Evolutionary conservation across 306 rosid genomes (phyloP), one percentile per base, ranked within the genome.

Genomic region (Gynostemma pentaphyllum): DNA sequence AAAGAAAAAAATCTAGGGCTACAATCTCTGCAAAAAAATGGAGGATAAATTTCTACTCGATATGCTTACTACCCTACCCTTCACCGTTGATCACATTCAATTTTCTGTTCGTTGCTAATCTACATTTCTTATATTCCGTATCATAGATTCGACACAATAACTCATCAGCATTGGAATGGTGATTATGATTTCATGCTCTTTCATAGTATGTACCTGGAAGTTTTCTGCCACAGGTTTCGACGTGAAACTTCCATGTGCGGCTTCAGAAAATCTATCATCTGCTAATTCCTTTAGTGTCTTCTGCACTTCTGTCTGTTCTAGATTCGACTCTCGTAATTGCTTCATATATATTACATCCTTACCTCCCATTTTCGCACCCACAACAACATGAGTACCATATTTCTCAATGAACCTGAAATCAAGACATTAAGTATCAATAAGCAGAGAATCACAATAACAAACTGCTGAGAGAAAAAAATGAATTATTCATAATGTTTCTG

Each of bases 291-390:
- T 88, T 18, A 92, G 77, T 74, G 75, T 34, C 56, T 79, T 84
- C 83, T 85, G 96, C 68, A 92, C 75, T 41, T 92, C 96, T 23
- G 73, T 37, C 0, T 81, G 79, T 32, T 66, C 76, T 69, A 81
- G 62, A 50, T 72, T 79, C 59, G 98, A 92, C 19, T 64, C 78
- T 46, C 70, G 82, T 27, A 75, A 72, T 76, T 92, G 96, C 82
- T 80, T 92, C 65, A 86, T 62, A 73, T 80, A 89, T 73, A 88
- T 61, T 16, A 82, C 87, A 71, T 92, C 96, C 68, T 88, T 88
- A 14, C 98, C 98, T 62, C 98, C 98, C 98, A 92, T 88, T 82
- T 82, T 83, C 74, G 84, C 94, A 40, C 98, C 98, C 66, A 86
- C 94, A 78, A 92, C 75, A 46, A 88, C 48, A 70, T 88, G 96